Percentiles rank a stretch among this genome's conserved stretches.
Evolutionary conservation across 176 grass and related monocot species (phyloP).

Genomic region (Bonia amplexicaulis): DNA sequence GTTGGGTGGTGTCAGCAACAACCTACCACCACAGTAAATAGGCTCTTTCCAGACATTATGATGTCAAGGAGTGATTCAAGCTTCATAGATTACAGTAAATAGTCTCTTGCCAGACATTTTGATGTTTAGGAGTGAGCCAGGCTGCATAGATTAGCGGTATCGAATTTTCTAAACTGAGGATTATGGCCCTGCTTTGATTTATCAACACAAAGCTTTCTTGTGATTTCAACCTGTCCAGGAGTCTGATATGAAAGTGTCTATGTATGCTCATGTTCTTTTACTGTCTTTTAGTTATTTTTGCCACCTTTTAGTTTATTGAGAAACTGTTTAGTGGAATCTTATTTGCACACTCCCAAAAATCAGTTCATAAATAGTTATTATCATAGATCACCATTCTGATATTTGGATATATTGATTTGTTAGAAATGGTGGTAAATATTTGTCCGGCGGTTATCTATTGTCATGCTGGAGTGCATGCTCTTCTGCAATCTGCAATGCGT

Average conservation of each 20-base stretch:
- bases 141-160: slow-evolving; percentile 22
- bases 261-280: slow-evolving; percentile 29
- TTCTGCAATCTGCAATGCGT: not conserved
- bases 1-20: slow-evolving; percentile 52
- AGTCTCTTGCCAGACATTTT: slow-evolving; percentile 24
- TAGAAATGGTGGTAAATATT: not conserved
- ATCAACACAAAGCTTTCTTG: slow-evolving; percentile 31
- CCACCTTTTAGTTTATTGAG: not conserved
- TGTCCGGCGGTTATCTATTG: not conserved
- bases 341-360: slow-evolving; percentile 14
- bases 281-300: not conserved
- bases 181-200: slow-evolving; percentile 12
- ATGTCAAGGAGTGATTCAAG: slow-evolving; percentile 10
- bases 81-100: slow-evolving; percentile 37
- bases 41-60: slow-evolving; percentile 19
- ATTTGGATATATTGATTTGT: slow-evolving; percentile 2
- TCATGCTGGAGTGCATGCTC: not conserved
- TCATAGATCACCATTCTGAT: not conserved
- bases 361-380: slow-evolving; percentile 11
- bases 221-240: not conserved
- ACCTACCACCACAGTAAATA: slow-evolving; percentile 49
- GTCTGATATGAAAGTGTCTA: slow-evolving; percentile 14
- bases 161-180: slow-evolving; percentile 23
- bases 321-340: slow-evolving; percentile 11
- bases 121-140: slow-evolving; percentile 22